These are phyloP conservation scores for Quercus tomentella DNA, from an alignment of 331 rosid genomes.

Conservation along the genomic window DNA sequence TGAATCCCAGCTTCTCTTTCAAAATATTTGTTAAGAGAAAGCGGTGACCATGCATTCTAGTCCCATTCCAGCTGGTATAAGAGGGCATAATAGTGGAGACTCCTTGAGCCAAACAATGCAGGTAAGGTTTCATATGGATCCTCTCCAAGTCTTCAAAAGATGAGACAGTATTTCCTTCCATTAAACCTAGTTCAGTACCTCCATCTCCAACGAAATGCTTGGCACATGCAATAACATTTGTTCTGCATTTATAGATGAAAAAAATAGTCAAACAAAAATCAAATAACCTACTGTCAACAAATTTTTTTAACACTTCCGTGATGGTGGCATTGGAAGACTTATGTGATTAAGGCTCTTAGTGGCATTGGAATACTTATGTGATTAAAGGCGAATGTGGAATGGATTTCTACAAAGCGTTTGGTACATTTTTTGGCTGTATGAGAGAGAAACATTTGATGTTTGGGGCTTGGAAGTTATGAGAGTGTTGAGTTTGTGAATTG, in stretches of 20 bases:
- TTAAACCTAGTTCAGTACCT: constrained; percentile 71
- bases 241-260: constrained; percentile 34
- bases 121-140: constrained; percentile 78
- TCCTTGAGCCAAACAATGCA: constrained; percentile 76
- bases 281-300: background rate
- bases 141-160: constrained; percentile 68
- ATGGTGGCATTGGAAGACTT: too few species aligned
- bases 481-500: too few species aligned
- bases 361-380: too few species aligned
- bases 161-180: constrained; percentile 62
- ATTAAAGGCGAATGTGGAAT: too few species aligned
- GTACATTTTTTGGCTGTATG: too few species aligned
- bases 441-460: too few species aligned
- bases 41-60: constrained; percentile 49
- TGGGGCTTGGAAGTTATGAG: too few species aligned
- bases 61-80: constrained; percentile 79
- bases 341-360: too few species aligned
- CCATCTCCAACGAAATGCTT: constrained; percentile 96
- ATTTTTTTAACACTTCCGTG: too few species aligned
- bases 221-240: constrained; percentile 77
- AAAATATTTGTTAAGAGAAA: constrained; percentile 69
- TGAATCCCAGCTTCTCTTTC: constrained; percentile 70
- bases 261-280: constrained; percentile 1
- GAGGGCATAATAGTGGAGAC: constrained; percentile 84
- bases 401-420: too few species aligned